phyloP scores from a whole-genome alignment of 2,329 filamentous ascomycete genomes.

The Ascochyta koolunga region DNA sequence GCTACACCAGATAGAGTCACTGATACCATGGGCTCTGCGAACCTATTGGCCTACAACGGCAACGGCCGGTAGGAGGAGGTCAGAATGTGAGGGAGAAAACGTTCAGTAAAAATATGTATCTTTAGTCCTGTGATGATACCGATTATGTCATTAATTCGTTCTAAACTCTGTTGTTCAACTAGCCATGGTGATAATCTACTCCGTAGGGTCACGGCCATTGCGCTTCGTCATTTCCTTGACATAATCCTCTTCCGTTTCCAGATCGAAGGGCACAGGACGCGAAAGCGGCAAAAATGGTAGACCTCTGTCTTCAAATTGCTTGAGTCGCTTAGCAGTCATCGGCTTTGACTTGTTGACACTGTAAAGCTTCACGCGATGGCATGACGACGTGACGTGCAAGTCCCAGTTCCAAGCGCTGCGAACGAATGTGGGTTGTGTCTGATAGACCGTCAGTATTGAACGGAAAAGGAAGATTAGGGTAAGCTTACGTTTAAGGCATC shows the following conservation, averaged over 20 bases:
- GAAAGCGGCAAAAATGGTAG: slow-evolving; percentile 61
- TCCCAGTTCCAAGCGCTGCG: slow-evolving; percentile 65
- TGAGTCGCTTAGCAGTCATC: slow-evolving; percentile 57
- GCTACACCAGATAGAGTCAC: slow-evolving; percentile 29
- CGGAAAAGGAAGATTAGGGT: neutral
- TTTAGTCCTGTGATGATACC: neutral
- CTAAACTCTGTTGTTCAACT: neutral
- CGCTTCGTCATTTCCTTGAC: slow-evolving; percentile 49
- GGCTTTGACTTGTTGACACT: slow-evolving; percentile 63
- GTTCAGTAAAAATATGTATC: too few relatives aligned
- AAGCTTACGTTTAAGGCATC: slow-evolving; percentile 51
- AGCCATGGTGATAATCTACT: neutral
- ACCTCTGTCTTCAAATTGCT: slow-evolving; percentile 57
- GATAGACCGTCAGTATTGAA: slow-evolving; percentile 12
- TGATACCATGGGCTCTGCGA: slow-evolving; percentile 27
- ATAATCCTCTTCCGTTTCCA: slow-evolving; percentile 59
- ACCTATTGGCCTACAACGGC: slow-evolving; percentile 40
- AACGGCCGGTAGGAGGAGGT: slow-evolving; percentile 16
- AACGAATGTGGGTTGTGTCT: slow-evolving; percentile 53
- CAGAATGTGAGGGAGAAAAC: neutral
- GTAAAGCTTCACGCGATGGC: slow-evolving; percentile 63
- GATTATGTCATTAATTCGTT: neutral
- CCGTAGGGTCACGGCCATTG: slow-evolving; percentile 14
- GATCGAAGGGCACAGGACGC: slow-evolving; percentile 57
- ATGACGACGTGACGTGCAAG: slow-evolving; percentile 67